A percentile compares a stretch with the other conserved stretches of the same genome.
phyloP scores from a whole-genome alignment of 2,329 filamentous ascomycete genomes.

The Knufia fluminis region DNA sequence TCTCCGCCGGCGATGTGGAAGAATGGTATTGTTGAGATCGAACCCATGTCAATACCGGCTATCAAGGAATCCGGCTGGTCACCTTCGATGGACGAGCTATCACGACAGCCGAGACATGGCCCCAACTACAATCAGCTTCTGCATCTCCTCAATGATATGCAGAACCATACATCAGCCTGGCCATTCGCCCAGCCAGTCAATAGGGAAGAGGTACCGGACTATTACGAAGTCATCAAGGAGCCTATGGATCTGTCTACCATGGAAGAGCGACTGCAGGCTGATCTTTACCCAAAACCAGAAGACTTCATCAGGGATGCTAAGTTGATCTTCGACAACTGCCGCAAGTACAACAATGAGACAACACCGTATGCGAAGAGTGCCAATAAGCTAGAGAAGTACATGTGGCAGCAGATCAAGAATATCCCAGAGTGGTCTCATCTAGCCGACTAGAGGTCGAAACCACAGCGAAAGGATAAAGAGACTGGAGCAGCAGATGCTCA shows the following conservation, averaged over 20 bases:
- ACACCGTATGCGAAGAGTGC: slow-evolving; percentile 93
- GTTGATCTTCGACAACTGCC: slow-evolving; percentile 88
- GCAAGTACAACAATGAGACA: slow-evolving; percentile 90
- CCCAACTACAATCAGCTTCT: slow-evolving; percentile 93
- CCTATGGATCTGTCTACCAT: slow-evolving; percentile 96
- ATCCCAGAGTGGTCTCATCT: slow-evolving; percentile 76
- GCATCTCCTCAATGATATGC: slow-evolving; percentile 85
- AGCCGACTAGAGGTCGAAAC: background rate
- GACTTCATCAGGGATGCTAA: slow-evolving; percentile 85
- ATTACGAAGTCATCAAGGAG: slow-evolving; percentile 96
- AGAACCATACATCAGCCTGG: slow-evolving; percentile 89
- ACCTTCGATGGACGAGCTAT: slow-evolving; percentile 93
- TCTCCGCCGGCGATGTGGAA: slow-evolving; percentile 78
- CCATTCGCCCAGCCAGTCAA: slow-evolving; percentile 92
- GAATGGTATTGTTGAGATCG: slow-evolving; percentile 62
- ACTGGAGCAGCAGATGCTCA: background rate
- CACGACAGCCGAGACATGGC: slow-evolving; percentile 86
- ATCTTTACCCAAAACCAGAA: slow-evolving; percentile 82
- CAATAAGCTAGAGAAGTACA: slow-evolving; percentile 84
- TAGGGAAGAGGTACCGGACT: slow-evolving; percentile 92
- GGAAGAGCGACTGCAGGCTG: slow-evolving; percentile 89
- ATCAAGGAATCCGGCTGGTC: slow-evolving; percentile 93
- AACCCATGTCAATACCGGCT: slow-evolving; percentile 76
- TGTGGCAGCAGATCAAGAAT: slow-evolving; percentile 87
- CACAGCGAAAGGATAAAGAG: background rate